phyloP scores from a whole-genome alignment of 2,329 filamentous ascomycete genomes.

The Exophiala viscosa region DNA sequence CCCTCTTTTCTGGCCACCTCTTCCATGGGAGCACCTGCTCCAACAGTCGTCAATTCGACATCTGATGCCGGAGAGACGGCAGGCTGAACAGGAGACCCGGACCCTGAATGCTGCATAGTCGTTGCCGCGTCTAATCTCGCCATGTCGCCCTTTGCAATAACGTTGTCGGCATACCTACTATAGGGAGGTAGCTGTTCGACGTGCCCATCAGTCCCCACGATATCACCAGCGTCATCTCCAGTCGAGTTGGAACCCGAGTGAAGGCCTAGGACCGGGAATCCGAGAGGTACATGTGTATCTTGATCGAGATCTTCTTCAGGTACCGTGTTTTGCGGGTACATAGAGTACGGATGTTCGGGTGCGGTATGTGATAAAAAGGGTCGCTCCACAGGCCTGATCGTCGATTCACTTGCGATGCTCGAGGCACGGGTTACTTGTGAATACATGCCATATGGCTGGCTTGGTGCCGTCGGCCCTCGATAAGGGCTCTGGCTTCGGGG shows the following conservation, averaged over 20 bases:
- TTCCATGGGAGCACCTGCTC: slow-evolving; percentile 26
- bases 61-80: slow-evolving; percentile 18
- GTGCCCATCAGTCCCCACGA: slow-evolving; percentile 84
- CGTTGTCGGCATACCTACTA: slow-evolving; percentile 78
- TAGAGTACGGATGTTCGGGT: slow-evolving; percentile 78
- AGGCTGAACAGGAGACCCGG: slow-evolving; percentile 5
- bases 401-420: slow-evolving; percentile 70
- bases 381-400: slow-evolving; percentile 56
- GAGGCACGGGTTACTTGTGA: slow-evolving; percentile 61
- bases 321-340: slow-evolving; percentile 78
- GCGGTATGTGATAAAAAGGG: slow-evolving; percentile 57
- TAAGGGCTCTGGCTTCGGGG: slow-evolving; percentile 61
- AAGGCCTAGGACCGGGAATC: slow-evolving; percentile 66
- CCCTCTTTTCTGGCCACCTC: slow-evolving; percentile 36
- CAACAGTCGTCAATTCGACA: slow-evolving; percentile 22
- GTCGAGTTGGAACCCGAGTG: slow-evolving; percentile 65
- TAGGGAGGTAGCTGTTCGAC: slow-evolving; percentile 90
- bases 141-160: slow-evolving; percentile 53
- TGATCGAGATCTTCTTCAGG: slow-evolving; percentile 52
- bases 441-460: slow-evolving; percentile 82
- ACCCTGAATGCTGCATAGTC: slow-evolving; percentile 10
- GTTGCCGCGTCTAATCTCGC: slow-evolving; percentile 18
- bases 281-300: slow-evolving; percentile 51
- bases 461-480: slow-evolving; percentile 67
- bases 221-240: slow-evolving; percentile 79